Base-by-base conservation (phyloP, 1,139 yeast species). In the Blastobotrys buckinghamii region DNA sequence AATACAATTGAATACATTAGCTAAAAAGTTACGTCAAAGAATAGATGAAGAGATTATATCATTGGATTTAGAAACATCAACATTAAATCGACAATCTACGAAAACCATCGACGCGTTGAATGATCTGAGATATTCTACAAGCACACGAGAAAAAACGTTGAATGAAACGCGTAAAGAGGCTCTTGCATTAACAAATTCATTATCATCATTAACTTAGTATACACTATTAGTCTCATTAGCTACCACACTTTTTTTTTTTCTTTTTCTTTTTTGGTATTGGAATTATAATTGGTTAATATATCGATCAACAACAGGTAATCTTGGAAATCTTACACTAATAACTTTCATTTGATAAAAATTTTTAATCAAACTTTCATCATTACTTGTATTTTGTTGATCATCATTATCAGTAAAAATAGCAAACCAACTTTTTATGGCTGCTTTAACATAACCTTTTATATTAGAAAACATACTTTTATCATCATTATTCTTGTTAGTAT, bases 21-120 rank as follows among this genome's bases (percentile, higher is more conserved):
- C 50, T 1, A 41, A 49, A 34, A 26, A 39, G 6, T 34, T 52
- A 24, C 27, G 47, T 4, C 49, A 51, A 17, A 45, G 26, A 20
- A 39, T 53, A 10, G 48, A 45, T 26, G 48, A 45, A 15, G 39
- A 24, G 16, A 27, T 26, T 3, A 39, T 45, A 16, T 22, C 34
- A 17, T 12, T 34, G 7, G 39, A 39, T 27, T 24, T 38, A 30
- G 45, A 44, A 19, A 19, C 48, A 12, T 37, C 33, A 1, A 33
- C 41, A 13, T 36, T 53, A 17, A 13, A 22, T 17, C 33, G 16
- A 16, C 15, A 39, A 20, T n/a, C 39, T 8, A 24, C 39, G 10
- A 17, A 32, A 13, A 17, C 26, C 1, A 34, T 49, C 16, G 53
- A 50, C 34, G 41, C 50, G 48, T 40, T 50, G n/a, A 50, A 48